Evolutionary conservation across 2,329 filamentous ascomycete genomes (phyloP).

Genomic region (Geoglossum cookeanum): DNA sequence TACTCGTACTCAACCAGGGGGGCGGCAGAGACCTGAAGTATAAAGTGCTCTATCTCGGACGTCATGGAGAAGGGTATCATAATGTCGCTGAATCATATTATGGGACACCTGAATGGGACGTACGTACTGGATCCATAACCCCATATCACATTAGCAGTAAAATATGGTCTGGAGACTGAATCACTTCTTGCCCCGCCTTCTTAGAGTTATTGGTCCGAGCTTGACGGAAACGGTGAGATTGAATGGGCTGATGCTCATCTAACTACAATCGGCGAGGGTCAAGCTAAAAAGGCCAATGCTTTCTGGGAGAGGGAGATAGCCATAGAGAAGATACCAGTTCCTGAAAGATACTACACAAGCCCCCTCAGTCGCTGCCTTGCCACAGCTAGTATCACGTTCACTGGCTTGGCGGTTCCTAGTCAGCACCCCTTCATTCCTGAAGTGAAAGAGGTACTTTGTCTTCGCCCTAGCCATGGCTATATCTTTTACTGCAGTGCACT

Average conservation of each 20-base stretch:
- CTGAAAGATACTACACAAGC: constrained; percentile 36
- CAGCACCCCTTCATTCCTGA: constrained; percentile 30
- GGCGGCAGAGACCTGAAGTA: constrained; percentile 24
- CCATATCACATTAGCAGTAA: neutral
- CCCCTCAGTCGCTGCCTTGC: constrained; percentile 38
- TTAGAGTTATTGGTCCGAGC: constrained; percentile 38
- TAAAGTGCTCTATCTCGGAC: constrained; percentile 37
- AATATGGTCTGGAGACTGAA: neutral
- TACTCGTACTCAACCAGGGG: constrained; percentile 26
- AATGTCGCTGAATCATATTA: constrained; percentile 41
- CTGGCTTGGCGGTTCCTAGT: constrained; percentile 25
- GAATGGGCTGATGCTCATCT: constrained; percentile 40
- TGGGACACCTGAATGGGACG: constrained; percentile 40
- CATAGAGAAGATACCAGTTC: constrained; percentile 29
- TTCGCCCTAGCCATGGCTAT: neutral
- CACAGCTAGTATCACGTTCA: constrained; percentile 36
- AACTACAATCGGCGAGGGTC: constrained; percentile 30
- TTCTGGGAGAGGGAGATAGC: constrained; percentile 32
- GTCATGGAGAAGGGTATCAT: constrained; percentile 42
- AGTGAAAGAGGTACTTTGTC: constrained; percentile 31
- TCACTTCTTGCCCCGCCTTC: neutral
- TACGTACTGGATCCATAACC: constrained; percentile 16
- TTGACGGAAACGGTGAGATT: constrained; percentile 34
- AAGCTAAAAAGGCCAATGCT: constrained; percentile 27
- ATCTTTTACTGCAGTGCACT: neutral